Conservation (phyloP, 2,329 filamentous ascomycete species). For the Xylariaceae sp. region DNA sequence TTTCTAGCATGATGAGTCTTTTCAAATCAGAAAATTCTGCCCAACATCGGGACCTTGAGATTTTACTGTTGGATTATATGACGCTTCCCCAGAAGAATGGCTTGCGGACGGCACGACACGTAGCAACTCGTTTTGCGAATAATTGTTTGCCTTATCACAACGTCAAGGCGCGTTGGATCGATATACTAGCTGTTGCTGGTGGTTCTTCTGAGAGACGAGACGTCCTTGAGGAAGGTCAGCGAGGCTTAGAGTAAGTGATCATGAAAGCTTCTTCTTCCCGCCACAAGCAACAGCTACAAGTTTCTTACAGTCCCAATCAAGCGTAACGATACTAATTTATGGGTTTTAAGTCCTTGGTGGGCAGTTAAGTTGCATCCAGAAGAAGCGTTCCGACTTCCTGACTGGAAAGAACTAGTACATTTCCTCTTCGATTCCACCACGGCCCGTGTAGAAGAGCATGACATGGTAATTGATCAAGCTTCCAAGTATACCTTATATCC, state of each 20-base stretch:
- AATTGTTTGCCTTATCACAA: constrained; percentile 78
- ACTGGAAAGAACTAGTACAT: constrained; percentile 49
- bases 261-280: no score
- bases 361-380: constrained; percentile 31
- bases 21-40: constrained; percentile 34
- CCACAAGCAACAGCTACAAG: no score
- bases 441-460: constrained; percentile 23
- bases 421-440: constrained; percentile 42
- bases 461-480: constrained; percentile 39
- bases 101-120: constrained; percentile 73
- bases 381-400: constrained; percentile 39
- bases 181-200: constrained; percentile 74
- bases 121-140: constrained; percentile 85
- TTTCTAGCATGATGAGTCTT: constrained; percentile 65
- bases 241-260: constrained; percentile 62
- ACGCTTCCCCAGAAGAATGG: constrained; percentile 46
- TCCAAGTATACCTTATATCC: constrained; percentile 36
- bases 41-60: constrained; percentile 37
- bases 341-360: constrained; percentile 43
- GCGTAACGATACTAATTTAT: no score
- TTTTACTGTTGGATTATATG: constrained; percentile 67
- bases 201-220: constrained; percentile 68
- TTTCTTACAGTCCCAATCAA: no score
- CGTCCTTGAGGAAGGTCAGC: constrained; percentile 82
- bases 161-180: constrained; percentile 77